Evolutionary conservation across 2,329 filamentous ascomycete species (phyloP), one percentile per base, ranked within the genome.

Genomic region (Xylariaceae sp.): DNA sequence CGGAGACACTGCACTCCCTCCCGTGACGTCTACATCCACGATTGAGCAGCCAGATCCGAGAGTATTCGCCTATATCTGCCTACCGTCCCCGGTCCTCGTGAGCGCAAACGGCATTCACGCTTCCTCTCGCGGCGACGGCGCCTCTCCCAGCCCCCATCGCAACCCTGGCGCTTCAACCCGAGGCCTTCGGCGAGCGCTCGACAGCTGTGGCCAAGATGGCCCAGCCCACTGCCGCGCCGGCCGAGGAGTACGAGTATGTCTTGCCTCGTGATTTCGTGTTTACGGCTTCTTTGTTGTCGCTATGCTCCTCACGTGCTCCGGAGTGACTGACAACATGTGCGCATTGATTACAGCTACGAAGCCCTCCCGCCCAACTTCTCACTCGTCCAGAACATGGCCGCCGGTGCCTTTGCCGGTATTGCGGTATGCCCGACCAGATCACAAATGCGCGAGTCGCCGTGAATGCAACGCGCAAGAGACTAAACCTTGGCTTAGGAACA

Each of bases 331-430:
- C 58, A 56, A 35, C 13, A 30, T 62, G 23, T 39, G 48, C 53
- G 37, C 62, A 34, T 35, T 30, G 23, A 30, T 30, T 30, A 37
- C 59, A 87, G 84, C 78, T 97, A 97, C 83, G 93, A 97, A 83
- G 87, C 88, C 66, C 85, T 99, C 59, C 92, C 93, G 65, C 89
- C 92, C 66, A 96, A 96, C 77, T 96, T 96, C 80, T 94, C 92
- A 69, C 82, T 97, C 72, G 78, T 88, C 66, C 91, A 94, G 74
- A 99, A 97, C 77, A 97, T 97, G 92, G 80, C 88, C 64, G 94
- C 94, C 58, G 94, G 94, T 74, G 94, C 94, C 68, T 97, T 97
- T 77, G 94, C 94, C 61, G 94, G 94, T 69, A 95, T 97, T 77
- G 91, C 92, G 70, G 91, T 95, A 86, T 51, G 57, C 49, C 39